A percentile compares a stretch with the other conserved stretches of the same genome.
Evolutionary conservation across 768 basidiomycete species (phyloP).

Genomic region (Boletus huronensis): DNA sequence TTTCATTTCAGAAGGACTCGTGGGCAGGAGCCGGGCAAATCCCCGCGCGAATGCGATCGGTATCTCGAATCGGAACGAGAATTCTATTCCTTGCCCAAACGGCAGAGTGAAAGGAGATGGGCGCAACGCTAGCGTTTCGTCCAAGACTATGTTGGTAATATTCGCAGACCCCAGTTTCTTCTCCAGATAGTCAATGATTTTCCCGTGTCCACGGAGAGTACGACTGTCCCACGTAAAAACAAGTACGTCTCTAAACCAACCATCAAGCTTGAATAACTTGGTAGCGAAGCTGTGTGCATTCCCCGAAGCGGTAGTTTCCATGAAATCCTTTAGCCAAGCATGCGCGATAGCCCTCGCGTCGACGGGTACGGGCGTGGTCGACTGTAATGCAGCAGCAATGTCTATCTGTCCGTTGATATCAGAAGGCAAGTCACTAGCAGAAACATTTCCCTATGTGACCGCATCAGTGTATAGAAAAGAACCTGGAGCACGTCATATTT

Average conservation of each 20-base stretch:
- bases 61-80: constrained; percentile 5
- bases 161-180: neutral
- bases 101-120: neutral
- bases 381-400: no score
- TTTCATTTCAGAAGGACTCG: neutral
- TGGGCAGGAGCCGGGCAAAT: neutral
- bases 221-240: constrained; percentile 3
- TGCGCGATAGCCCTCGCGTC: neutral
- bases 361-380: neutral
- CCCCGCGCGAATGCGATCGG: neutral
- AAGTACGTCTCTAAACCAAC: constrained; percentile 4
- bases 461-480: neutral
- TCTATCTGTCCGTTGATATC: neutral
- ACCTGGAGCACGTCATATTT: neutral
- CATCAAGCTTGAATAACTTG: neutral
- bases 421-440: neutral
- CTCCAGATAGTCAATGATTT: neutral
- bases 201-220: constrained; percentile 1
- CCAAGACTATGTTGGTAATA: constrained; percentile 1
- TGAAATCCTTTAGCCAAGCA: neutral
- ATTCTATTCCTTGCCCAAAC: constrained; percentile 2
- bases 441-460: neutral
- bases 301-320: neutral
- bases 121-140: neutral
- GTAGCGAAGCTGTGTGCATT: neutral